Percentiles rank a stretch among this genome's conserved stretches.
Evolutionary conservation across 2,329 filamentous ascomycete genomes (phyloP).

Genomic region (Colletotrichum tamarilloi): DNA sequence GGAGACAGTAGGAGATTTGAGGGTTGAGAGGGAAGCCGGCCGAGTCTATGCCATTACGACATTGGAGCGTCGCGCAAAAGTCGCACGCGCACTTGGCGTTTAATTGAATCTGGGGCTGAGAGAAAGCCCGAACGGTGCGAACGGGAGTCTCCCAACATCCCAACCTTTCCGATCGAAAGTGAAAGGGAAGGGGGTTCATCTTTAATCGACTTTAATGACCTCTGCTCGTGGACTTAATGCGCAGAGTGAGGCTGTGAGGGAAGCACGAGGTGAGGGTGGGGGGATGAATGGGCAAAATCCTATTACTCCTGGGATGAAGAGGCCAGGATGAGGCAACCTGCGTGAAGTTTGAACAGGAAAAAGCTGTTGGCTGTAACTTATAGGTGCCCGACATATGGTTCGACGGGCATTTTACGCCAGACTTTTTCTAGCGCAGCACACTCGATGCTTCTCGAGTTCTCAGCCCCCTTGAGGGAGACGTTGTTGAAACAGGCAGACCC

Average conservation of each 20-base stretch:
- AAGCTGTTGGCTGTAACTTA: slow-evolving; percentile 1
- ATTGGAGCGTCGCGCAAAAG: slow-evolving; percentile 2
- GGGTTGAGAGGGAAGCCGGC: slow-evolving; percentile 14
- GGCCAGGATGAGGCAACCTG: neutral
- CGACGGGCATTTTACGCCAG: slow-evolving; percentile 23
- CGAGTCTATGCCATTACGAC: slow-evolving; percentile 20
- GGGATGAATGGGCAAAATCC: neutral
- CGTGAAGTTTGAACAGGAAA: neutral
- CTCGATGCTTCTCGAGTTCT: neutral
- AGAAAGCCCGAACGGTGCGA: neutral
- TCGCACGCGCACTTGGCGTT: neutral
- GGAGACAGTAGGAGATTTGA: slow-evolving; percentile 31
- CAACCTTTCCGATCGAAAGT: neutral
- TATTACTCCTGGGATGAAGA: neutral
- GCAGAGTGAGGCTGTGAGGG: slow-evolving; percentile 4
- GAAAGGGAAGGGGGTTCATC: neutral
- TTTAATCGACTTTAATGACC: slow-evolving; percentile 10
- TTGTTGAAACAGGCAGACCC: slow-evolving; percentile 22
- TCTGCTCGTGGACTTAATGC: slow-evolving; percentile 6
- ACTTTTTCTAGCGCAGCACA: neutral
- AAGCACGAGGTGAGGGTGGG: neutral
- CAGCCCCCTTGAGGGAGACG: neutral
- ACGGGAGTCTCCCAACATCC: neutral
- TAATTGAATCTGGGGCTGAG: slow-evolving; percentile 4
- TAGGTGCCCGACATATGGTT: slow-evolving; percentile 31